Evolutionary conservation across 2,329 filamentous ascomycete species (phyloP), one percentile per base, ranked within the genome.

Genomic region (Aspergillus fructus): DNA sequence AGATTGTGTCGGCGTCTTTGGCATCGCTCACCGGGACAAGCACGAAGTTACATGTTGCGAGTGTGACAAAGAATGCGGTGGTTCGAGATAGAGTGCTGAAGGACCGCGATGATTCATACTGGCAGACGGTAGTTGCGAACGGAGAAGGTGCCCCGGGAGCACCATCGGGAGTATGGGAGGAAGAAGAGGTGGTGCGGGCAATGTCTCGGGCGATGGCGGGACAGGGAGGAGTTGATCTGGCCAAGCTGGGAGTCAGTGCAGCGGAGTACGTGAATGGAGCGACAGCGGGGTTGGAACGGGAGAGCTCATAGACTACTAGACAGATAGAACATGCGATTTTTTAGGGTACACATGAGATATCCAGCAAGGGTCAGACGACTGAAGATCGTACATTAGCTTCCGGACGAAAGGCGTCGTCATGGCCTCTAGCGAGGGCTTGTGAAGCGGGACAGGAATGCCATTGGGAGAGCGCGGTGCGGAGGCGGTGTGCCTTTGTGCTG

Each of bases 131-230:
- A 34, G 73, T 69, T 41, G 76, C 78, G 3, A 85, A 51, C 45
- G 59, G 56, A 41, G 49, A 55, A 7, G 40, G 41, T 12, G 33
- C 96, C 74, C 86, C 86, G 90, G 66, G 79, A 8, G 61, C 63
- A 15, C 52, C 66, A 42, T 63, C 64, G 37, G 73, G 68, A 53
- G 83, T 88, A 58, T 85, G 82, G 55, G 96, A 96, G 71, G 96
- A 96, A 87, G 75, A 79, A 58, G 77, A 79, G 62, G 78, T 80
- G 23, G 73, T 77, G 55, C 78, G 80, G 9, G 87, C 88, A 45
- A 91, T 97, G 77, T 88, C 85, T 6, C 79, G 83, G 51, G 85
- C 90, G 23, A 89, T 96, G 83, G 89, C 92, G 78, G 89, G 93
- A 61, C 81, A 73, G 13, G 74, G 72, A 42, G 72, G 71, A 3